phyloP scores from a whole-genome alignment of 2,329 filamentous ascomycete species.

The Phialophora macrospora region DNA sequence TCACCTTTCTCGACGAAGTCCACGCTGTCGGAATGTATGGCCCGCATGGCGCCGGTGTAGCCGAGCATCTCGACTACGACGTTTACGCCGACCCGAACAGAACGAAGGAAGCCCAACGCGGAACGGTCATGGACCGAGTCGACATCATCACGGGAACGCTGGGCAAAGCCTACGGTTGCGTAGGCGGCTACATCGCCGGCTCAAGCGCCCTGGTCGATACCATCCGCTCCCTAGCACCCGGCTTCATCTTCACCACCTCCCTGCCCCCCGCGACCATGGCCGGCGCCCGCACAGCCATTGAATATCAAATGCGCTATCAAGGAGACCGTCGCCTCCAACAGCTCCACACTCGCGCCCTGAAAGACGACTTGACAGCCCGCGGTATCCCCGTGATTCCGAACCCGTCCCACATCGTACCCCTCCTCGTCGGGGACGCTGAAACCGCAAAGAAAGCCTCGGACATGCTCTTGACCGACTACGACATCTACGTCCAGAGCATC shows the following conservation, averaged over 20 bases:
- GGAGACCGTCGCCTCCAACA: slow-evolving; percentile 92
- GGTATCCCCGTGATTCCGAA: slow-evolving; percentile 98
- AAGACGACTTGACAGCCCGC: slow-evolving; percentile 74
- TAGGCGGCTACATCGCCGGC: slow-evolving; percentile 96
- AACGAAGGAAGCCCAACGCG: slow-evolving; percentile 60
- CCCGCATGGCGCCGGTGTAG: slow-evolving; percentile 90
- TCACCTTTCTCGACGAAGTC: slow-evolving; percentile 98
- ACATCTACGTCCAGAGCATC: slow-evolving; percentile 97
- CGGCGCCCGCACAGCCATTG: slow-evolving; percentile 85
- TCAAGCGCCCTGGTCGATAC: slow-evolving; percentile 85
- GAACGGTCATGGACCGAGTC: slow-evolving; percentile 91
- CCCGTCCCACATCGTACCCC: slow-evolving; percentile 92
- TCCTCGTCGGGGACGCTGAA: slow-evolving; percentile 92
- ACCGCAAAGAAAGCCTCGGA: slow-evolving; percentile 91
- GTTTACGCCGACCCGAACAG: slow-evolving; percentile 72
- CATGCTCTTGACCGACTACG: slow-evolving; percentile 84
- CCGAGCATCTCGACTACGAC: slow-evolving; percentile 95
- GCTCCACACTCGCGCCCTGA: slow-evolving; percentile 92
- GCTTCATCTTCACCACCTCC: slow-evolving; percentile 98
- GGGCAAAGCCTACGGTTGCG: slow-evolving; percentile 96
- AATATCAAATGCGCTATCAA: slow-evolving; percentile 85
- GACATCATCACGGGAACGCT: slow-evolving; percentile 98
- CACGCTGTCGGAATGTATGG: slow-evolving; percentile 99
- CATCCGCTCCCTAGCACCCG: slow-evolving; percentile 90
- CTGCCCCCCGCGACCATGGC: slow-evolving; percentile 97